phyloP scores from a whole-genome alignment of 805 yeast species.

The Zygoascus biomembranicola region DNA sequence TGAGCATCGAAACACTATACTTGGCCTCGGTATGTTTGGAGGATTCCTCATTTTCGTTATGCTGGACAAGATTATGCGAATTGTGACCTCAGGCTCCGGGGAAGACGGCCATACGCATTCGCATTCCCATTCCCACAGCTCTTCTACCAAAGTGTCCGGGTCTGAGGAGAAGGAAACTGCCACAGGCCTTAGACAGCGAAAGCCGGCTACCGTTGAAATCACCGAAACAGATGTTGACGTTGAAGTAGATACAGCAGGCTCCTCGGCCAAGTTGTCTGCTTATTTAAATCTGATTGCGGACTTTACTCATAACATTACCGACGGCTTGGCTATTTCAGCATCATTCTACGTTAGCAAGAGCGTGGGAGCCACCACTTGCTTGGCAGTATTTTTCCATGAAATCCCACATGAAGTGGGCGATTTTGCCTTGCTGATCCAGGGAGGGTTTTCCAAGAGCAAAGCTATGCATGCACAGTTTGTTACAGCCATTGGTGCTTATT shows the following conservation, averaged over 20 bases:
- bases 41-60: slow-evolving; percentile 54
- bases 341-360: slow-evolving; percentile 53
- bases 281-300: slow-evolving; percentile 62
- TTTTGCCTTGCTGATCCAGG: slow-evolving; percentile 60
- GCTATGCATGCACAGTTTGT: slow-evolving; percentile 61
- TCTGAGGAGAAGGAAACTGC: slow-evolving; percentile 15
- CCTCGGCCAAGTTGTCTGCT: slow-evolving; percentile 40
- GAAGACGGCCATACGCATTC: slow-evolving; percentile 27
- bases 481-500: slow-evolving; percentile 55
- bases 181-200: slow-evolving; percentile 20
- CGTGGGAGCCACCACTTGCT: slow-evolving; percentile 60
- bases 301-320: slow-evolving; percentile 66
- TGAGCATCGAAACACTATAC: slow-evolving; percentile 38
- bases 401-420: slow-evolving; percentile 80
- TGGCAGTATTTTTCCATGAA: slow-evolving; percentile 69
- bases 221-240: background rate
- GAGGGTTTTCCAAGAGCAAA: slow-evolving; percentile 57
- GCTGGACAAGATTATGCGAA: slow-evolving; percentile 54
- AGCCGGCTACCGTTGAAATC: background rate
- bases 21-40: slow-evolving; percentile 48
- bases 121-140: slow-evolving; percentile 38
- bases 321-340: slow-evolving; percentile 67
- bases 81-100: slow-evolving; percentile 32
- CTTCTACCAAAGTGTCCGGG: slow-evolving; percentile 7
- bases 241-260: background rate